Conservation (phyloP, 1,139 yeast species). For the Kazachstania sp. region DNA sequence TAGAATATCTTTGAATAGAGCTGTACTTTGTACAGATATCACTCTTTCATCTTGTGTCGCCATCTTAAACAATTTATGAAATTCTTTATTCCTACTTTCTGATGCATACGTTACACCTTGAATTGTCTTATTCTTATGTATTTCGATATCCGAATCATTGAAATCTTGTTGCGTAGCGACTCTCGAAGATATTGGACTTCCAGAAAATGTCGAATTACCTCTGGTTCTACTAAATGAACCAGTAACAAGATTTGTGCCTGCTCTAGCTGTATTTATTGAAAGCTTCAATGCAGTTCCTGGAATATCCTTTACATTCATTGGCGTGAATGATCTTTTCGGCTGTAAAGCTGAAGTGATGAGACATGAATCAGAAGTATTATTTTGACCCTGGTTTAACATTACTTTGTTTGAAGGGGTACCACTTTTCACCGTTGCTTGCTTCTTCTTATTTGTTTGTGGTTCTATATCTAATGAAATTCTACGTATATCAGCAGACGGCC, state of each 20-base stretch:
- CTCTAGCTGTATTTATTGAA: conserved; percentile 14
- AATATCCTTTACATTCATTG: not conserved
- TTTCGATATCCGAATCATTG: conserved; percentile 9
- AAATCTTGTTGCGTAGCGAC: not conserved
- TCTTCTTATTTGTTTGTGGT: not conserved
- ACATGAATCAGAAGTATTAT: not conserved
- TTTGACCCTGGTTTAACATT: not conserved
- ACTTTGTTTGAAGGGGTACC: not conserved
- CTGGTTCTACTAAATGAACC: conserved; percentile 1
- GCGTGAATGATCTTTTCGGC: not conserved
- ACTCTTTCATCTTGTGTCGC: conserved; percentile 43
- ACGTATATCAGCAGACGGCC: not conserved
- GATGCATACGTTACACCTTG: conserved; percentile 28
- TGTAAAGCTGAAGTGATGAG: not conserved
- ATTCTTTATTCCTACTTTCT: conserved; percentile 48
- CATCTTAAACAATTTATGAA: conserved; percentile 52
- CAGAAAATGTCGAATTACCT: not conserved
- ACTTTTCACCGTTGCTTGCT: not conserved
- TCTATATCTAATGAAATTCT: not conserved
- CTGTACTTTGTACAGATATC: conserved; percentile 62
- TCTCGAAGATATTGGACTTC: not conserved
- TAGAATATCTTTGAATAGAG: conserved; percentile 58
- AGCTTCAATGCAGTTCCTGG: conserved; percentile 3
- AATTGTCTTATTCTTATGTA: conserved; percentile 10
- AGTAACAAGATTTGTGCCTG: conserved; percentile 6